phyloP scores from a whole-genome alignment of 2,329 filamentous ascomycete species.

The Aspergillus oerlinghausenensis region DNA sequence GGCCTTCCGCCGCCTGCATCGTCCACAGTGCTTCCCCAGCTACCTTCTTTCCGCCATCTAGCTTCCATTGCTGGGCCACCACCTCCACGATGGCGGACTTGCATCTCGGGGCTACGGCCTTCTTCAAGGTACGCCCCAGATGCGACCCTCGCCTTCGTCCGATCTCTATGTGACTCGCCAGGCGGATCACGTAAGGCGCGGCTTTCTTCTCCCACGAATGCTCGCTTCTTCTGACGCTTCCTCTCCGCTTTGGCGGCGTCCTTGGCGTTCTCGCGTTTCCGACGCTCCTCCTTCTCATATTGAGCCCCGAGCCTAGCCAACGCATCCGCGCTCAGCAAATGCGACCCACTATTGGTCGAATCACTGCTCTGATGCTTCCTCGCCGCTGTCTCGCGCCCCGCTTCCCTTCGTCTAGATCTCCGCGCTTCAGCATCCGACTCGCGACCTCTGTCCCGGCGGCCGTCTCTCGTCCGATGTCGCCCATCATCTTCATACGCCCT shows the following conservation, averaged over 20 bases:
- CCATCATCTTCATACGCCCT: slow-evolving; percentile 13
- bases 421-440: slow-evolving; percentile 23
- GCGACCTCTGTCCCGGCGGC: slow-evolving; percentile 8
- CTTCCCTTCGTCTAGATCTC: slow-evolving; percentile 21
- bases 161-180: slow-evolving; percentile 34
- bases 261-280: slow-evolving; percentile 40
- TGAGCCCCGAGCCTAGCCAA: slow-evolving; percentile 62
- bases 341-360: slow-evolving; percentile 40
- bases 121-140: slow-evolving; percentile 68
- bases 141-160: slow-evolving; percentile 58
- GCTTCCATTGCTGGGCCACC: slow-evolving; percentile 36
- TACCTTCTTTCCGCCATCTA: slow-evolving; percentile 48
- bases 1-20: slow-evolving; percentile 12
- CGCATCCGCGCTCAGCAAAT: slow-evolving; percentile 50
- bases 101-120: slow-evolving; percentile 50
- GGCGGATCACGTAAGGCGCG: slow-evolving; percentile 18
- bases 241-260: slow-evolving; percentile 21
- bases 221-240: slow-evolving; percentile 23
- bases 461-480: slow-evolving; percentile 15
- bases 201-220: slow-evolving; percentile 19
- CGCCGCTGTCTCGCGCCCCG: slow-evolving; percentile 14
- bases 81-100: slow-evolving; percentile 39
- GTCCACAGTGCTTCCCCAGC: slow-evolving; percentile 29
- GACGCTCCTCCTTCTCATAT: slow-evolving; percentile 52
- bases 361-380: slow-evolving; percentile 39